Conservation (phyloP, 192 early-diverging fungal species). For the Podila epicladia region DNA sequence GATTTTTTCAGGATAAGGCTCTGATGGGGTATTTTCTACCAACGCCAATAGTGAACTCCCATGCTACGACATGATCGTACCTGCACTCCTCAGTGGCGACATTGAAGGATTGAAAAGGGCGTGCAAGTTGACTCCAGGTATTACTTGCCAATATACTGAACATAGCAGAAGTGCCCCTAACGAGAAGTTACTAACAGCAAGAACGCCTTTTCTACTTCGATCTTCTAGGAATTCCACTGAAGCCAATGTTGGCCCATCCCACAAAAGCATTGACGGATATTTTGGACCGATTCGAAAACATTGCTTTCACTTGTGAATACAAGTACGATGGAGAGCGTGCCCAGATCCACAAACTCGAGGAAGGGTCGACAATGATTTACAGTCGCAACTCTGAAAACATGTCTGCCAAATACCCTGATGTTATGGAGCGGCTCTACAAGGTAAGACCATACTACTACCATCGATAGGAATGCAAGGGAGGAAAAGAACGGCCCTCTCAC, state of each 20-base stretch:
- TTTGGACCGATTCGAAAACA: constrained; percentile 91
- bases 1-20: background rate
- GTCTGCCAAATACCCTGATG: constrained; percentile 93
- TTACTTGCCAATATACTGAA: background rate
- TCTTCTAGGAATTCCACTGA: constrained; percentile 88
- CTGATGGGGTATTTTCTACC: background rate
- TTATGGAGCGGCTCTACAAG: constrained; percentile 79
- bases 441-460: constrained; percentile 51
- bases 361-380: constrained; percentile 84
- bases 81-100: constrained; percentile 81
- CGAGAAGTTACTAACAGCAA: background rate
- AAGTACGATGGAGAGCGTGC: constrained; percentile 90
- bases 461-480: too few relatives aligned
- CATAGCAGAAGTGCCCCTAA: background rate
- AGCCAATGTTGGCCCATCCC: constrained; percentile 99
- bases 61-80: constrained; percentile 91
- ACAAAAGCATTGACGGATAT: constrained; percentile 95
- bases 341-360: constrained; percentile 85
- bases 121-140: constrained; percentile 93
- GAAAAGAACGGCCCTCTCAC: too few relatives aligned
- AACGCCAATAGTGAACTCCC: constrained; percentile 81
- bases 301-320: constrained; percentile 96
- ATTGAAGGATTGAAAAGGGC: constrained; percentile 70
- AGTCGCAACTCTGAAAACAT: constrained; percentile 97
- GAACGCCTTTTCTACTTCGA: background rate